Conservation (phyloP, 331 rosid genomes). For the Malus hybrid region DNA sequence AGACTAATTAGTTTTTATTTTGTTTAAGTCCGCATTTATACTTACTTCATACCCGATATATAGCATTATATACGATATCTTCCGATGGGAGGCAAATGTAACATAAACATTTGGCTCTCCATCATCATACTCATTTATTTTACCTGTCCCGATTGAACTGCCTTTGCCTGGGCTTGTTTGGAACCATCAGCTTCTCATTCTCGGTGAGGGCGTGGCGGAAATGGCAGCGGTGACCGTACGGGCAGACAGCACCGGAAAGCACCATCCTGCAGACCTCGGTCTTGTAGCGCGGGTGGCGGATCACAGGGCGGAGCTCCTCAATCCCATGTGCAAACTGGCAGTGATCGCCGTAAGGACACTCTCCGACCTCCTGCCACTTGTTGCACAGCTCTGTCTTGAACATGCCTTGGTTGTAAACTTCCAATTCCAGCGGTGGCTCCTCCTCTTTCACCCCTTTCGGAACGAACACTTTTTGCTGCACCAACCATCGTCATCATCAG, state of each 20-base stretch:
- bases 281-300: constrained; percentile 98
- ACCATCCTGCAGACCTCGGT: constrained; percentile 97
- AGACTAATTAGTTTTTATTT: constrained; percentile 22
- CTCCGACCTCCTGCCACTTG: constrained; percentile 91
- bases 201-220: constrained; percentile 87
- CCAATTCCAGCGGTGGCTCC: constrained; percentile 68
- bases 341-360: constrained; percentile 74
- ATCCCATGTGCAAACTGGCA: constrained; percentile 92
- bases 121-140: not conserved
- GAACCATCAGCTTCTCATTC: constrained; percentile 52
- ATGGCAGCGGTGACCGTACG: constrained; percentile 94
- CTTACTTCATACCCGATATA: constrained; percentile 27
- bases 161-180: constrained; percentile 27
- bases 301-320: constrained; percentile 89
- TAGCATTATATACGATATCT: constrained; percentile 26
- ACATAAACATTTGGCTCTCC: constrained; percentile 21
- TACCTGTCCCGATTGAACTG: constrained; percentile 49
- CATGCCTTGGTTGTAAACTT: constrained; percentile 87
- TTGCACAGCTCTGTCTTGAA: constrained; percentile 91
- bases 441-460: constrained; percentile 60
- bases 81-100: not conserved
- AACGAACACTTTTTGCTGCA: constrained; percentile 80
- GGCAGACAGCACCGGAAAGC: constrained; percentile 71
- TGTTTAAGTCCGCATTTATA: constrained; percentile 24
- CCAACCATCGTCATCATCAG: not conserved